These are phyloP conservation scores for Candida tropicalis DNA, from an alignment of 1,139 yeast genomes.

Conservation along the genomic window DNA sequence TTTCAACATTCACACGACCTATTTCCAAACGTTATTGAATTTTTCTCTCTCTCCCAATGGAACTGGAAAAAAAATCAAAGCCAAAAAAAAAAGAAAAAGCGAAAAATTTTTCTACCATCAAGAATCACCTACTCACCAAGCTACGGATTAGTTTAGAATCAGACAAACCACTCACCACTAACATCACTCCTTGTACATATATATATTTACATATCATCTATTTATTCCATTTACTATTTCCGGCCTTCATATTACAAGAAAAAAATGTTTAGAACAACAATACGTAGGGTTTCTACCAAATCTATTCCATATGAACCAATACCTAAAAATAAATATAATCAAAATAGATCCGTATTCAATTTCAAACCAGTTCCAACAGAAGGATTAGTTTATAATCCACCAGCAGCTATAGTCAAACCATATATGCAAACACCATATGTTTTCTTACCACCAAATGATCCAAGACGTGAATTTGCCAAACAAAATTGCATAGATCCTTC, in stretches of 20 bases:
- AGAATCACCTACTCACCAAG: not conserved
- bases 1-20: constrained; percentile 1
- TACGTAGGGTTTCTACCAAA: constrained; percentile 15
- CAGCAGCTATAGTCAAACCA: constrained; percentile 31
- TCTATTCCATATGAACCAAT: constrained; percentile 36
- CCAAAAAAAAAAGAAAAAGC: constrained; percentile 1
- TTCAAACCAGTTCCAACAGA: constrained; percentile 43
- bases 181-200: not conserved
- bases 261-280: constrained; percentile 13
- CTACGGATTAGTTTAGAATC: constrained; percentile 3
- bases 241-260: not conserved
- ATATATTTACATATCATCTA: not conserved
- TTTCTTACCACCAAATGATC: constrained; percentile 68
- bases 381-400: constrained; percentile 46
- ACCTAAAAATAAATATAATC: constrained; percentile 42
- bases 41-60: constrained; percentile 2
- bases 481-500: constrained; percentile 21
- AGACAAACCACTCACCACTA: not conserved
- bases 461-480: constrained; percentile 49
- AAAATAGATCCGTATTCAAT: constrained; percentile 42
- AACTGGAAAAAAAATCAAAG: too few species aligned
- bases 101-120: constrained; percentile 7
- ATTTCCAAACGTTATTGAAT: not conserved
- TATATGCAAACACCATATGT: constrained; percentile 62
- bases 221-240: not conserved